These are phyloP conservation scores for Lactuca sativa DNA, from an alignment of 129 eudicot genomes.

Conservation along the genomic window DNA sequence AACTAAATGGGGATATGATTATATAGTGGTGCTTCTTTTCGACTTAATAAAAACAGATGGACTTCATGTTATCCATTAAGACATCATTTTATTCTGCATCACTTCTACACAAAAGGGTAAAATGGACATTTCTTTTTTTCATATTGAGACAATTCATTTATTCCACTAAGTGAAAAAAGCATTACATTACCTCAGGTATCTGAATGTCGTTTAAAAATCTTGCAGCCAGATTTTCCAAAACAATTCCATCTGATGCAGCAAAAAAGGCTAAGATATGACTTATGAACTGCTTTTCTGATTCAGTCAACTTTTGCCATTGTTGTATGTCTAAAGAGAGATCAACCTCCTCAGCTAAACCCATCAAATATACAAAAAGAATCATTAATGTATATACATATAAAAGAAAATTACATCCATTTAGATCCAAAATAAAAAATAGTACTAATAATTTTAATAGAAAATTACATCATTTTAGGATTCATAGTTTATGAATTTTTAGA, in stretches of 20 bases:
- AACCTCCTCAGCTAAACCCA: conserved; percentile 75
- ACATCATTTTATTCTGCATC: neutral
- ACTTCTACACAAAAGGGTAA: neutral
- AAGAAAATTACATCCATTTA: neutral
- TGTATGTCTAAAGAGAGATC: conserved; percentile 78
- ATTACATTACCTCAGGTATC: conserved; percentile 57
- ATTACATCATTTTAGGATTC: too few relatives aligned
- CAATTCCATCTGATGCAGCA: conserved; percentile 94
- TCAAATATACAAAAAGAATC: neutral
- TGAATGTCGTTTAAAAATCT: conserved; percentile 76
- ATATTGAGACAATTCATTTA: neutral
- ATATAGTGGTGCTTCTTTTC: too few relatives aligned
- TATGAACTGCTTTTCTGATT: conserved; percentile 68
- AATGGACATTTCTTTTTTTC: neutral
- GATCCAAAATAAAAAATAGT: too few relatives aligned
- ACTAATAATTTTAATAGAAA: too few relatives aligned
- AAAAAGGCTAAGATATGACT: conserved; percentile 85
- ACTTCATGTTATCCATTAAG: neutral
- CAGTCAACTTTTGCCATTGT: conserved; percentile 68
- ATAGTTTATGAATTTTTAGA: too few relatives aligned
- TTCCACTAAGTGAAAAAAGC: too few relatives aligned
- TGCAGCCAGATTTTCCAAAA: conserved; percentile 78
- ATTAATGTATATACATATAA: neutral
- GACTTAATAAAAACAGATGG: too few relatives aligned
- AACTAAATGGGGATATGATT: too few relatives aligned